Percentiles rank a stretch among this genome's conserved stretches.
Evolutionary conservation across 495 filamentous ascomycete species (phyloP).

Genomic region (Parathielavia appendiculata): DNA sequence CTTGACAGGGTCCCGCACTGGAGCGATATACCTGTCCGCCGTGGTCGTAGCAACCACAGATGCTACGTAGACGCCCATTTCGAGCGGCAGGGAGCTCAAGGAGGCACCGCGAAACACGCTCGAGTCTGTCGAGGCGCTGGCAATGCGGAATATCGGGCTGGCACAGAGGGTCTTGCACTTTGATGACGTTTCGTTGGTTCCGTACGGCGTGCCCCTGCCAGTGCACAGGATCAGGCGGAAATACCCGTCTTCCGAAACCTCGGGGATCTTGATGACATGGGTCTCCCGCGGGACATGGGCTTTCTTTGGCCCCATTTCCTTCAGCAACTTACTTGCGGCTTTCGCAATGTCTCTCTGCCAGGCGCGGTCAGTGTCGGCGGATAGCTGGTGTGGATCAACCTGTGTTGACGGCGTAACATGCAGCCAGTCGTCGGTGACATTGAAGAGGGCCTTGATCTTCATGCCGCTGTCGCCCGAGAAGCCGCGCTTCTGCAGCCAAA

Average conservation of each 20-base stretch:
- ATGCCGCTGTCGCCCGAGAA: conserved; percentile 65
- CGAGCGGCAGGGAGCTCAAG: conserved; percentile 57
- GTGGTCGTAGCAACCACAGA: conserved; percentile 49
- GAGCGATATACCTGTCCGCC: conserved; percentile 44
- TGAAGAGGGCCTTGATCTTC: conserved; percentile 56
- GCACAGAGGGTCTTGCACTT: conserved; percentile 53
- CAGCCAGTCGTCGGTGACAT: conserved; percentile 53
- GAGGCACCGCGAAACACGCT: conserved; percentile 60
- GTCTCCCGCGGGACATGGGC: conserved; percentile 56
- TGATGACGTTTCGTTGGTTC: conserved; percentile 1
- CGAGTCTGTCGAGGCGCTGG: conserved; percentile 54
- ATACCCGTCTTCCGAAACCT: conserved; percentile 59
- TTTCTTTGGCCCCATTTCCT: conserved; percentile 38
- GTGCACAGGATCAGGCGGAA: conserved; percentile 59
- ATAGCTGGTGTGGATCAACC: conserved; percentile 42
- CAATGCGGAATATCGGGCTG: conserved; percentile 60
- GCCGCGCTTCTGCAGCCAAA: conserved; percentile 63
- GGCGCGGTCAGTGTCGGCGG: conserved; percentile 50
- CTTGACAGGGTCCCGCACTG: conserved; percentile 41
- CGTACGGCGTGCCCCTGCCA: conserved; percentile 35
- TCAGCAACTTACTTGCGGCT: conserved; percentile 48
- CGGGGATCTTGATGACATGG: conserved; percentile 57
- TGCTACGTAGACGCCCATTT: conserved; percentile 55
- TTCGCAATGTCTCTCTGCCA: conserved; percentile 64
- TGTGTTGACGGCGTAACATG: conserved; percentile 56